Conservation (phyloP, 176 grass and related monocot genomes). For the Musa schizocarpa region DNA sequence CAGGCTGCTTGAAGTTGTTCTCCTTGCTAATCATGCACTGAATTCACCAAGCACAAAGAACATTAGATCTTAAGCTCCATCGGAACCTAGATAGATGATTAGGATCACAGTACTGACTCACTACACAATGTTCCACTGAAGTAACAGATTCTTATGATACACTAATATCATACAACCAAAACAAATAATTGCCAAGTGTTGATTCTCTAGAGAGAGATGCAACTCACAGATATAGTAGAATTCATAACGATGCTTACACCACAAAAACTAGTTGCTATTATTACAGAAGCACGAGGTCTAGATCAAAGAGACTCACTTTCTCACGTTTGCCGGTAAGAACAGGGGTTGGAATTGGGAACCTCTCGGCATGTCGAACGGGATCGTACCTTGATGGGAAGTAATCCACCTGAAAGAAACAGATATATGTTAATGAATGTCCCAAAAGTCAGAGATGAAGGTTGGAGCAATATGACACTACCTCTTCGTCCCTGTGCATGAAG, state of each 20-base stretch:
- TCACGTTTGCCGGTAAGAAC: conserved; percentile 49
- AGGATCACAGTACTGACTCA: neutral
- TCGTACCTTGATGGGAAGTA: conserved; percentile 87
- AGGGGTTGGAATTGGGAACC: conserved; percentile 53
- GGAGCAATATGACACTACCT: conserved; percentile 27
- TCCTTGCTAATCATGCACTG: conserved; percentile 76
- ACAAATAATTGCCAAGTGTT: too few species aligned
- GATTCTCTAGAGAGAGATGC: neutral
- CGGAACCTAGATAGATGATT: neutral
- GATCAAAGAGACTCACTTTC: conserved; percentile 35
- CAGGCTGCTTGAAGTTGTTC: conserved; percentile 87
- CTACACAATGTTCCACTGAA: too few species aligned
- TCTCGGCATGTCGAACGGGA: conserved; percentile 50
- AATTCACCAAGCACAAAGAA: conserved; percentile 8
- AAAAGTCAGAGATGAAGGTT: neutral
- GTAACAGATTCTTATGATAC: too few species aligned
- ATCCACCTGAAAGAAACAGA: conserved; percentile 44
- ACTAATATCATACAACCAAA: too few species aligned
- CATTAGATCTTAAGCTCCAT: neutral
- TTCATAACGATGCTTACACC: neutral
- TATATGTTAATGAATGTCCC: neutral
- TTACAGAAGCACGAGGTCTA: neutral
- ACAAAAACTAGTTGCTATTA: neutral
- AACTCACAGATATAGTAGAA: neutral
- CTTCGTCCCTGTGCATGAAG: conserved; percentile 90